phyloP scores from a whole-genome alignment of 2,329 filamentous ascomycete species.

The Alternaria arborescens region DNA sequence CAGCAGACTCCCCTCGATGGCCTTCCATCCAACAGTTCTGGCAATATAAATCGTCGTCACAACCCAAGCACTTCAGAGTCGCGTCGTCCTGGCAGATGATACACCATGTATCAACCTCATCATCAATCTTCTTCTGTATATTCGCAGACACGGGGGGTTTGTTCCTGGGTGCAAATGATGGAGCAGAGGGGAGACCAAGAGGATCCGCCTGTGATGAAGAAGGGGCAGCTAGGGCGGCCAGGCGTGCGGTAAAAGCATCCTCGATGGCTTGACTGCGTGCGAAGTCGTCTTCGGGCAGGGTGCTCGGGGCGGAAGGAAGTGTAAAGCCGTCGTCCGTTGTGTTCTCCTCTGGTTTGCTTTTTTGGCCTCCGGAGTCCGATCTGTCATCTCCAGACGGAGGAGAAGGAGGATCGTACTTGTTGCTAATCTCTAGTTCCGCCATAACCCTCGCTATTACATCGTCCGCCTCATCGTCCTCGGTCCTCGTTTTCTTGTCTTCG shows the following conservation, averaged over 20 bases:
- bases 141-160: constrained; percentile 48
- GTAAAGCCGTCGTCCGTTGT: constrained; percentile 27
- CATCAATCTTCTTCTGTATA: constrained; percentile 64
- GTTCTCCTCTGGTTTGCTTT: constrained; percentile 11
- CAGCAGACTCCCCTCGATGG: constrained; percentile 73
- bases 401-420: constrained; percentile 47
- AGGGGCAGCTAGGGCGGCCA: constrained; percentile 55
- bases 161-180: constrained; percentile 53
- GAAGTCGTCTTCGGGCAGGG: constrained; percentile 38
- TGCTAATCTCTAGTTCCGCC: constrained; percentile 56
- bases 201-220: constrained; percentile 40
- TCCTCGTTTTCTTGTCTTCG: constrained; percentile 33
- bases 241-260: constrained; percentile 56
- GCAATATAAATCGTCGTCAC: constrained; percentile 77
- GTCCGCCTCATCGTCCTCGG: constrained; percentile 53
- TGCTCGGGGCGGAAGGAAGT: constrained; percentile 57
- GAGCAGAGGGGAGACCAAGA: constrained; percentile 56
- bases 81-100: constrained; percentile 84
- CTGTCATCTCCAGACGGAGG: constrained; percentile 28
- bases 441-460: constrained; percentile 58
- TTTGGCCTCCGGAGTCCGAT: constrained; percentile 17
- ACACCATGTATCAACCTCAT: constrained; percentile 80
- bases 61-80: constrained; percentile 75
- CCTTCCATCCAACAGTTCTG: constrained; percentile 81
- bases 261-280: constrained; percentile 48